phyloP scores from a whole-genome alignment of 352 stramenopile genomes.

The Globisporangium ultimum region DNA sequence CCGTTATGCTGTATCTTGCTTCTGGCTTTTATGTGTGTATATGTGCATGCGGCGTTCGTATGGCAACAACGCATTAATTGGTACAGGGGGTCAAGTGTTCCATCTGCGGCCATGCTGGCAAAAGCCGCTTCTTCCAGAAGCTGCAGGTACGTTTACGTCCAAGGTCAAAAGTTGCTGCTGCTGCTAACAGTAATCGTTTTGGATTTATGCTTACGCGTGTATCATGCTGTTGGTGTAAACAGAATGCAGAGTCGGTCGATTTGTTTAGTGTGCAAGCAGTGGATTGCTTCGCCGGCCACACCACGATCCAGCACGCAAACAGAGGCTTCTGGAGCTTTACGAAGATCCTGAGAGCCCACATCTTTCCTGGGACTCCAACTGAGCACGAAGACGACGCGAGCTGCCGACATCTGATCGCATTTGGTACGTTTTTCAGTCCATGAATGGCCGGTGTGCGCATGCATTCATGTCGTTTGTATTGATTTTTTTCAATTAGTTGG shows the following conservation, averaged over 20 bases:
- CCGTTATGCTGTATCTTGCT: too few relatives aligned
- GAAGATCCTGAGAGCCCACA: constrained; percentile 41
- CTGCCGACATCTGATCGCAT: constrained; percentile 56
- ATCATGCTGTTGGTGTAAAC: neutral
- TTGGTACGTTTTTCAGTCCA: constrained; percentile 34
- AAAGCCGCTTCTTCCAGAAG: constrained; percentile 58
- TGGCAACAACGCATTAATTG: too few relatives aligned
- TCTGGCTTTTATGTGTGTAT: too few relatives aligned
- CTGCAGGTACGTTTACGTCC: constrained; percentile 32
- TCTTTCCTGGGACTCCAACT: constrained; percentile 30
- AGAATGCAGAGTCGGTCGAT: constrained; percentile 36
- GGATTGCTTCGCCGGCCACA: constrained; percentile 39
- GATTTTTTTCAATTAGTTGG: constrained; percentile 37
- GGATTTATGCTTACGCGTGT: neutral
- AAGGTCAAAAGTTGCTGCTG: neutral
- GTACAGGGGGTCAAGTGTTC: constrained; percentile 51
- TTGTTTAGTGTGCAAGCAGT: constrained; percentile 51
- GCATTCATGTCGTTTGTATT: constrained; percentile 1
- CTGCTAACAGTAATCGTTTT: too few relatives aligned
- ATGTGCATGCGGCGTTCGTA: too few relatives aligned
- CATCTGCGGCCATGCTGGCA: constrained; percentile 65
- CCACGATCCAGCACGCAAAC: constrained; percentile 25
- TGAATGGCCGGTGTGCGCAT: too few relatives aligned
- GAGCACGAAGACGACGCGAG: constrained; percentile 33
- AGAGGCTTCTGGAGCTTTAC: constrained; percentile 46